Conservation (phyloP, 2,329 filamentous ascomycete species). For the Periglandula ipomoeae region DNA sequence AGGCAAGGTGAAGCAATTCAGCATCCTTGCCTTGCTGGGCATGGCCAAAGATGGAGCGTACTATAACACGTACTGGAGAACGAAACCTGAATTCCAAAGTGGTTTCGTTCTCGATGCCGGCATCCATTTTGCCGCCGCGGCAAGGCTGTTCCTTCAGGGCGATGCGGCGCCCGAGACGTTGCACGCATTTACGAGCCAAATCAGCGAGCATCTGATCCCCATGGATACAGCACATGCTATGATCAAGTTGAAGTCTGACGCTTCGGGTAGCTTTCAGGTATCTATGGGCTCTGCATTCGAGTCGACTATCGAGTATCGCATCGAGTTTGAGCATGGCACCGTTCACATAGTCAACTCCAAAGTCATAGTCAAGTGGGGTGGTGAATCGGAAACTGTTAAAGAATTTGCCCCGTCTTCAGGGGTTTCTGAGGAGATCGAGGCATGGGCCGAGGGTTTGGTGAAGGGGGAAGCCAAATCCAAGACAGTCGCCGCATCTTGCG, state of each 20-base stretch:
- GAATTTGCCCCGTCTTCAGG: slow-evolving; percentile 39
- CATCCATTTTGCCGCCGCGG: slow-evolving; percentile 59
- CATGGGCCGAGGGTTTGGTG: slow-evolving; percentile 46
- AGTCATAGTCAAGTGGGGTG: slow-evolving; percentile 25
- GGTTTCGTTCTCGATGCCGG: slow-evolving; percentile 70
- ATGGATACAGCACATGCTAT: slow-evolving; percentile 58
- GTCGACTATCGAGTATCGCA: slow-evolving; percentile 39
- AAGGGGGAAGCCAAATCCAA: slow-evolving; percentile 37
- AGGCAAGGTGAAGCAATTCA: slow-evolving; percentile 37
- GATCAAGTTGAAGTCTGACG: slow-evolving; percentile 43
- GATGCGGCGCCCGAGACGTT: slow-evolving; percentile 26
- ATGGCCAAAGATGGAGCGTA: slow-evolving; percentile 28
- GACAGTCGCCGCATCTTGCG: slow-evolving; percentile 48
- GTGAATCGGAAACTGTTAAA: slow-evolving; percentile 24
- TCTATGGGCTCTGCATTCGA: slow-evolving; percentile 46
- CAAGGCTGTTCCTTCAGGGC: slow-evolving; percentile 47
- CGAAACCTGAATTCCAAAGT: slow-evolving; percentile 60
- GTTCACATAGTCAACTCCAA: slow-evolving; percentile 37
- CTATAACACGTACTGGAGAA: slow-evolving; percentile 52
- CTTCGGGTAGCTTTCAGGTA: slow-evolving; percentile 46
- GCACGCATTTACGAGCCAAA: slow-evolving; percentile 45
- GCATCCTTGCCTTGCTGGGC: slow-evolving; percentile 13
- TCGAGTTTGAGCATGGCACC: slow-evolving; percentile 49
- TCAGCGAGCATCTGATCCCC: slow-evolving; percentile 49
- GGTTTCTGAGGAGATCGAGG: slow-evolving; percentile 50